These are phyloP conservation scores for Viridothelium virens DNA, from an alignment of 495 filamentous ascomycete genomes.

Conservation along the genomic window DNA sequence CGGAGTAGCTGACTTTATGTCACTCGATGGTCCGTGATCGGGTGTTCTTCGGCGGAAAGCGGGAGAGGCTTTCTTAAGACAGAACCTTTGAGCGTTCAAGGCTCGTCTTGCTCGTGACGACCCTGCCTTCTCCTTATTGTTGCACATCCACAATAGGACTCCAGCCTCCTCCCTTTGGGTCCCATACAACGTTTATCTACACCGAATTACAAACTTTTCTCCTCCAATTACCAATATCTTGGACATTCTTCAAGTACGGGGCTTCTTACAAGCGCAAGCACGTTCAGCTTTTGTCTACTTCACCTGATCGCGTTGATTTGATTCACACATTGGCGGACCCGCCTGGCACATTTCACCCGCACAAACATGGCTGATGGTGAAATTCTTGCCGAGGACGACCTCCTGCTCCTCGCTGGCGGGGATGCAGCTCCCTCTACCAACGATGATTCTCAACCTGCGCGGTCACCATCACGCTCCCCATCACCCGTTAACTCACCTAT, in stretches of 20 bases:
- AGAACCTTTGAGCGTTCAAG: background rate
- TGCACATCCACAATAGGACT: background rate
- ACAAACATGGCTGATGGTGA: conserved; percentile 26
- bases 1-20: background rate
- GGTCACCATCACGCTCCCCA: conserved; percentile 18
- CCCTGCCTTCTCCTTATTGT: conserved; percentile 11
- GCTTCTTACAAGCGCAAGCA: background rate
- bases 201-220: background rate
- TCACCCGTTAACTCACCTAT: conserved; percentile 11
- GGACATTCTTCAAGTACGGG: no score
- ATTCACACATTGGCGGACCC: background rate
- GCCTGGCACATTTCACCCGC: background rate
- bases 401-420: conserved; percentile 29
- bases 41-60: no score
- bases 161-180: background rate
- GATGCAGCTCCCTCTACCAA: conserved; percentile 22
- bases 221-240: no score
- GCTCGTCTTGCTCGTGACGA: background rate
- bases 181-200: background rate
- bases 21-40: no score
- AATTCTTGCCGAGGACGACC: conserved; percentile 23
- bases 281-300: background rate
- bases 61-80: no score
- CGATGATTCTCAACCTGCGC: conserved; percentile 16
- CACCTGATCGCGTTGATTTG: background rate